Percentiles rank a stretch among this genome's conserved stretches.
Conservation (phyloP, 2,329 filamentous ascomycete genomes). For the Apiospora rasikravindrae region DNA sequence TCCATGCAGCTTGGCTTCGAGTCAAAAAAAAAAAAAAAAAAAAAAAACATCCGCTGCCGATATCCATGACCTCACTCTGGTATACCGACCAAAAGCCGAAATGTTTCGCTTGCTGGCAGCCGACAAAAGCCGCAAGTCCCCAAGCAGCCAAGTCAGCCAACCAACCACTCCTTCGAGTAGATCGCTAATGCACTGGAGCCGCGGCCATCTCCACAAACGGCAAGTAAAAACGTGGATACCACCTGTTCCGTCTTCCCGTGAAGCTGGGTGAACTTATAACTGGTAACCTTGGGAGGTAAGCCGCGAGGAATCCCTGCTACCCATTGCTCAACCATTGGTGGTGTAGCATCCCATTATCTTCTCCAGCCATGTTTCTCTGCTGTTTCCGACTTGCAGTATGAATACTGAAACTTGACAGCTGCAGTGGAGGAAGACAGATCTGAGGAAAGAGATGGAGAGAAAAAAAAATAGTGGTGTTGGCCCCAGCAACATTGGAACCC, state of each 20-base stretch:
- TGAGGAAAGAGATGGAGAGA: background rate
- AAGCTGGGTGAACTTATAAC: background rate
- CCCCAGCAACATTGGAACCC: background rate
- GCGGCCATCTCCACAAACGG: conserved; percentile 3
- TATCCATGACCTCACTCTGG: conserved; percentile 1
- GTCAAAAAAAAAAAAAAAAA: too few species aligned
- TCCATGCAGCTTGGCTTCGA: background rate
- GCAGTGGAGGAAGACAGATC: background rate
- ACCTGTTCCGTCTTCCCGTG: background rate
- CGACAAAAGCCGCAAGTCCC: background rate
- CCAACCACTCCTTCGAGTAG: background rate
- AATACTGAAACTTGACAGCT: background rate
- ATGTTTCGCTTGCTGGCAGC: background rate
- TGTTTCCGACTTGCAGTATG: background rate
- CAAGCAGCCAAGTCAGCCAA: too few species aligned
- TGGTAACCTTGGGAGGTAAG: background rate
- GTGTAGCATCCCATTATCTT: background rate
- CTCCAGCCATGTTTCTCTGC: background rate
- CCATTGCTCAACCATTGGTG: background rate
- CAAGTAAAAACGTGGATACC: background rate
- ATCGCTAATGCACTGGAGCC: background rate
- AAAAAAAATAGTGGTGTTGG: background rate
- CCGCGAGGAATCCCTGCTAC: background rate
- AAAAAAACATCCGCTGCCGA: background rate
- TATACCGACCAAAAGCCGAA: background rate